Evolutionary conservation across 768 basidiomycete genomes (phyloP), one percentile per base, ranked within the genome.

Genomic region (Naganishia friedmannii): DNA sequence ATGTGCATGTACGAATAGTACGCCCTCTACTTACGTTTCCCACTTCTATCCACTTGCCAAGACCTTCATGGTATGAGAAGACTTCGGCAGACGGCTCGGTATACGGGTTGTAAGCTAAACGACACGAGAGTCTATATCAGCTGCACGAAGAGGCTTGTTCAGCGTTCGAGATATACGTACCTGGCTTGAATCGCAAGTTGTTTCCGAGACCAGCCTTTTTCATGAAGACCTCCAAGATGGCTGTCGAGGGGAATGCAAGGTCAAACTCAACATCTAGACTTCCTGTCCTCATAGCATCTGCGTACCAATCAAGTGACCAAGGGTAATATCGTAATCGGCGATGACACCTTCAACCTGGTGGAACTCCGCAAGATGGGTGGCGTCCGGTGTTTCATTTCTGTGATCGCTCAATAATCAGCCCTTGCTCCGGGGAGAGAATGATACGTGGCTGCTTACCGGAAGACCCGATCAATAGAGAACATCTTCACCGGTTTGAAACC

Each of bases 281-380:
- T 29, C 1, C 51, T 34, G 29, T 21, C n/a, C 53, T 6, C 48
- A 8, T 39, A 28, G 46, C 37, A 23, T 13, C 42, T 5, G 79
- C 85, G 55, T 73, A 92, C 93, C 94, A 73, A 99, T 97, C 70
- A 99, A 84, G 79, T 98, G 93, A 21, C 93, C 95, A 31, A 99
- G 84, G 0, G 95, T 98, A 70, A 99, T 83, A 60, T 88, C 88
- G 73, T 88, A 87, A 82, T 99, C 96, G 12, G 96, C 96, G 31
- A 99, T 93, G 55, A 99, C 96, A 63, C 96, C 96, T 81, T 99
- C 96, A n/a, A 99, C 96, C 82, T 99, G 96, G 80, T 98, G 95
- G 85, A 99, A 99, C 82, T 99, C 96, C 4, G 96, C 96, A 73
- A 99, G 78, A 84, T 99, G 96, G 21, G 96, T 99, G 54, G 93